Percentiles rank a stretch among this genome's conserved stretches.
Conservation (phyloP, 441 rosid genomes). For the Macaranga tanarius region DNA sequence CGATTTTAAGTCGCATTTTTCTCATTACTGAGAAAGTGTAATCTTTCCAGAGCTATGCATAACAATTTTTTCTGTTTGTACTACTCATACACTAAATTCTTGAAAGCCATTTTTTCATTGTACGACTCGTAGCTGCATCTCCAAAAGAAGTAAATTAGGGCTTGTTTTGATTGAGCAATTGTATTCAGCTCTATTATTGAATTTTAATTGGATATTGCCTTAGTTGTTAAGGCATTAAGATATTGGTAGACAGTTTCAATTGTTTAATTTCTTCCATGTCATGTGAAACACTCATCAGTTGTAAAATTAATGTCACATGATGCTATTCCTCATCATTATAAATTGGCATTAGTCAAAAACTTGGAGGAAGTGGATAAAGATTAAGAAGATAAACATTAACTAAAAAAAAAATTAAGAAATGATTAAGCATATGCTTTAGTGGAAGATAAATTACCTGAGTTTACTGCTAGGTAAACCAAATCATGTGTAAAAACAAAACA, state of each 20-base stretch:
- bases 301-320: not conserved
- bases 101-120: conserved; percentile 2
- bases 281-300: not conserved
- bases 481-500: conserved; percentile 9
- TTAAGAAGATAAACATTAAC: not conserved
- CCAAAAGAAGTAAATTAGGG: not conserved
- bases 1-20: not conserved
- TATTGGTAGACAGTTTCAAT: not conserved
- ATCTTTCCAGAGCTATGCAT: not conserved
- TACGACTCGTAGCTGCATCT: not conserved
- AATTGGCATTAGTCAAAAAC: not conserved
- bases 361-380: not conserved
- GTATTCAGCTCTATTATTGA: not conserved
- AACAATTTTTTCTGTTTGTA: not conserved
- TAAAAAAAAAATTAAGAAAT: not conserved
- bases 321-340: not conserved
- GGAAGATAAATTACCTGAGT: not conserved
- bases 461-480: not conserved
- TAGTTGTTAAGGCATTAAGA: not conserved
- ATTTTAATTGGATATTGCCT: not conserved
- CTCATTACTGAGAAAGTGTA: not conserved
- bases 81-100: not conserved
- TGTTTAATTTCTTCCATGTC: not conserved
- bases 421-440: not conserved
- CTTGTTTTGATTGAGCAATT: not conserved